Conservation (phyloP, 345 rosid species). For the Eutrema japonicum region DNA sequence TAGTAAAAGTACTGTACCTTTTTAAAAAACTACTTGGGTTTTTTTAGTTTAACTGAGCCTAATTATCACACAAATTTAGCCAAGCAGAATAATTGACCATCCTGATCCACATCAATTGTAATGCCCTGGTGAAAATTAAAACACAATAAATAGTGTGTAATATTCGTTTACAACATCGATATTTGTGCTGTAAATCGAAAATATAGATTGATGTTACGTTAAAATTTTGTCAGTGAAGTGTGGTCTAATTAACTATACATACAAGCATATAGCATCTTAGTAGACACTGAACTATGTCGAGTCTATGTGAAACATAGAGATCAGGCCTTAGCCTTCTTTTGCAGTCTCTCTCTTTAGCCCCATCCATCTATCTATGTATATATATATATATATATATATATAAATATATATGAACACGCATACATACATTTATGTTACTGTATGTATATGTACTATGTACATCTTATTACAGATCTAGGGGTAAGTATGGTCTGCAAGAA, state of each 20-base stretch:
- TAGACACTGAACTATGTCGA: constrained; percentile 46
- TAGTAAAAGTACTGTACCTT: not conserved
- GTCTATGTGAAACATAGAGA: constrained; percentile 45
- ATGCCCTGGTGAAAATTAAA: constrained; percentile 9
- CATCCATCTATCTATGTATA: constrained; percentile 8
- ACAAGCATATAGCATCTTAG: constrained; percentile 42
- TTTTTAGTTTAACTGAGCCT: constrained; percentile 15
- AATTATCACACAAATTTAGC: constrained; percentile 6
- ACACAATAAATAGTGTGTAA: constrained; percentile 18
- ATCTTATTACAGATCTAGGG: constrained; percentile 14
- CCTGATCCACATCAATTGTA: constrained; percentile 14
- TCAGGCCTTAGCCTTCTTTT: constrained; percentile 35
- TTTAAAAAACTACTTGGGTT: not conserved
- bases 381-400: not conserved
- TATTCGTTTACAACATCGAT: constrained; percentile 29
- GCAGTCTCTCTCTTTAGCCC: constrained; percentile 36
- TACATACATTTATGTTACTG: not conserved
- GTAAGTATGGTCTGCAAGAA: constrained; percentile 18
- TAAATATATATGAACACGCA: constrained; percentile 3
- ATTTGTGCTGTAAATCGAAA: constrained; percentile 24
- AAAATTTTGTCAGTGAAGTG: constrained; percentile 42
- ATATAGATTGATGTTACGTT: constrained; percentile 32
- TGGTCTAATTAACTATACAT: constrained; percentile 26
- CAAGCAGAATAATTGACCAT: constrained; percentile 26
- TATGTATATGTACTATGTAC: constrained; percentile 14